phyloP scores from a whole-genome alignment of 1,139 yeast genomes.

The Nakaseomyces bracarensis region DNA sequence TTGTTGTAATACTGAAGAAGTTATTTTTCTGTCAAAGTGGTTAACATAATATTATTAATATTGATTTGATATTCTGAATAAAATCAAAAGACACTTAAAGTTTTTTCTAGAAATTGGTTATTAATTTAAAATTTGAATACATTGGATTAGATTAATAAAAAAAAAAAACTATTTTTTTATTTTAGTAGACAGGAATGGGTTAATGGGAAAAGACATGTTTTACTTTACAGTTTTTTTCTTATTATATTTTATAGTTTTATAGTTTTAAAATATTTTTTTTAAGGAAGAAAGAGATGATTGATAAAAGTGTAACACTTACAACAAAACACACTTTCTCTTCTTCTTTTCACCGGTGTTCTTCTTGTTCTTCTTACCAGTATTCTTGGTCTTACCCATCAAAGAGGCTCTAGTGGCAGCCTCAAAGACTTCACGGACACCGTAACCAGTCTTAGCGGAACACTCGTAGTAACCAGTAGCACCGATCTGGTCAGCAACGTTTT shows the following conservation, averaged over 20 bases:
- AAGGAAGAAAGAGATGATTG: constrained; percentile 5
- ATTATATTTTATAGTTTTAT: too few species aligned
- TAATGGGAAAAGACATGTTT: too few species aligned
- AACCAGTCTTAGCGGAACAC: constrained; percentile 89
- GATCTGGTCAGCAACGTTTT: constrained; percentile 74
- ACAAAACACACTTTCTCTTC: constrained; percentile 33
- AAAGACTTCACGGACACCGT: constrained; percentile 85
- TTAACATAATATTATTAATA: too few species aligned
- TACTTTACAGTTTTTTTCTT: too few species aligned
- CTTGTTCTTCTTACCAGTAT: constrained; percentile 28
- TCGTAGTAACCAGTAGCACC: constrained; percentile 84
- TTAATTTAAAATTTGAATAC: too few species aligned
- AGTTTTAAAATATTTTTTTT: constrained; percentile 5
- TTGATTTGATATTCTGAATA: background rate
- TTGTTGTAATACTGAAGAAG: too few species aligned
- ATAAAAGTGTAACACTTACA: constrained; percentile 16
- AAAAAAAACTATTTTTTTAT: too few species aligned
- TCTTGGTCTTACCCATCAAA: constrained; percentile 31
- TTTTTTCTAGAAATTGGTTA: background rate
- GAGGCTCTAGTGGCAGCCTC: constrained; percentile 79
- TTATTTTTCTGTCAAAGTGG: too few species aligned
- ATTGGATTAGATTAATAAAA: constrained; percentile 1
- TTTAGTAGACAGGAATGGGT: too few species aligned
- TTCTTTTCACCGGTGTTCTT: constrained; percentile 28
- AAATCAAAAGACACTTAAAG: too few species aligned